Percentiles rank a stretch among this genome's conserved stretches.
Evolutionary conservation across 306 rosid genomes (phyloP).

Genomic region (Betula pendula): DNA sequence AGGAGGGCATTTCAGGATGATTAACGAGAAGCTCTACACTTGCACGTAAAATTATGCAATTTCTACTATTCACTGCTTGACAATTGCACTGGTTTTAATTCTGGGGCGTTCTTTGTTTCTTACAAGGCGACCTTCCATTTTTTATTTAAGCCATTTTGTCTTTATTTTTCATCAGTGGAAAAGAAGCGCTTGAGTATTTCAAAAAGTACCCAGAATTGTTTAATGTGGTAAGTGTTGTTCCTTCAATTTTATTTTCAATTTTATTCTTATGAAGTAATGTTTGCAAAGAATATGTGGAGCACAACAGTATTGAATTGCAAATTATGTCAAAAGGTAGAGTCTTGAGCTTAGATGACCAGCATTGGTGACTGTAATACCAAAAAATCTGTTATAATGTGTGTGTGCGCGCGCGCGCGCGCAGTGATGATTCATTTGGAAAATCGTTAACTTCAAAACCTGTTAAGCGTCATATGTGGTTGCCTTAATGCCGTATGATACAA

Average conservation of each 20-base stretch:
- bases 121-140: background rate
- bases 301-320: slow-evolving; percentile 7
- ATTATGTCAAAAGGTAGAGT: slow-evolving; percentile 1
- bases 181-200: slow-evolving; percentile 88
- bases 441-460: background rate
- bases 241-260: background rate
- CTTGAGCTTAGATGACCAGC: background rate
- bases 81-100: background rate
- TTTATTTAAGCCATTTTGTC: background rate
- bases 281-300: background rate
- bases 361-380: background rate
- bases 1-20: slow-evolving; percentile 96
- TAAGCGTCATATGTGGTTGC: background rate
- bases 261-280: background rate
- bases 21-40: slow-evolving; percentile 95
- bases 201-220: slow-evolving; percentile 66
- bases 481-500: background rate
- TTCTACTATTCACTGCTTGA: background rate
- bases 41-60: slow-evolving; percentile 57
- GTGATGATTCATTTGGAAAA: background rate
- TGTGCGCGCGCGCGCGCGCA: background rate
- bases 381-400: background rate
- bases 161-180: slow-evolving; percentile 56
- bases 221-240: slow-evolving; percentile 53
- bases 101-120: background rate